Conservation (phyloP, 768 basidiomycete species). For the Naganishia randhawae region DNA sequence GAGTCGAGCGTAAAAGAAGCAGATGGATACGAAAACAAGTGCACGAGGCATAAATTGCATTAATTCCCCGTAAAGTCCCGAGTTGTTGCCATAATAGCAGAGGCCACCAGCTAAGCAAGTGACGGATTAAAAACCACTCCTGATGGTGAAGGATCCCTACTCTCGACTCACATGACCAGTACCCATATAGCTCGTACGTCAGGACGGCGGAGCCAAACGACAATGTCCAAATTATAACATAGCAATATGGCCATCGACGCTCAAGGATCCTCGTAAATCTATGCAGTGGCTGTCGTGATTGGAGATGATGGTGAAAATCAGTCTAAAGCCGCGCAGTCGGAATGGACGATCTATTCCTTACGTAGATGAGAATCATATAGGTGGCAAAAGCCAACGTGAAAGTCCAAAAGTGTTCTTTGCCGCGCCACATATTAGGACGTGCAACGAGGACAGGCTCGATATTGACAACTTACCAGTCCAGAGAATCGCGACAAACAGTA, state of each 20-base stretch:
- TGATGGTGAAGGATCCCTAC: neutral
- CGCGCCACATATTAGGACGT: neutral
- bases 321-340: neutral
- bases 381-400: conserved; percentile 48
- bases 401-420: conserved; percentile 50
- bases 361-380: conserved; percentile 50
- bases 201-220: conserved; percentile 37
- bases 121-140: neutral
- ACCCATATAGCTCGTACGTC: conserved; percentile 42
- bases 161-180: conserved; percentile 36
- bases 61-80: conserved; percentile 48
- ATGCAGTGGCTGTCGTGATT: conserved; percentile 40
- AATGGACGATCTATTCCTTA: conserved; percentile 20
- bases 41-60: conserved; percentile 51
- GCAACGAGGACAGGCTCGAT: neutral
- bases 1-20: conserved; percentile 45
- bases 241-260: conserved; percentile 42
- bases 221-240: conserved; percentile 42
- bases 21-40: conserved; percentile 45
- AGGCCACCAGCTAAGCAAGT: conserved; percentile 38
- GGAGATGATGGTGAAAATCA: neutral
- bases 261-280: conserved; percentile 43
- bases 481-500: conserved; percentile 38
- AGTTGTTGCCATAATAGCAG: conserved; percentile 45
- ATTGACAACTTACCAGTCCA: conserved; percentile 39